Conservation (phyloP, 257 asterid genomes). For the Asclepias syriaca region DNA sequence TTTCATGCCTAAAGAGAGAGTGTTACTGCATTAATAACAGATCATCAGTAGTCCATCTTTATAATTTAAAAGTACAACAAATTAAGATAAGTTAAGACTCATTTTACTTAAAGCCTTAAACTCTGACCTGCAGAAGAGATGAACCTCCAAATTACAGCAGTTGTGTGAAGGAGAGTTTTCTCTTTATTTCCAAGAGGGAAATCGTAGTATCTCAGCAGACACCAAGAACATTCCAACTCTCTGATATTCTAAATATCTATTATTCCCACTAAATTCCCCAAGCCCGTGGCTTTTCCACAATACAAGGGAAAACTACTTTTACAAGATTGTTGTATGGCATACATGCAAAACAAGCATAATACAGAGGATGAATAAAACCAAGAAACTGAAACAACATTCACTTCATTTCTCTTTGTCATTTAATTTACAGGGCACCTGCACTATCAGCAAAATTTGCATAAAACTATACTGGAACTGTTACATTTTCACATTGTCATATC, state of each 20-base stretch:
- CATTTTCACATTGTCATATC: slow-evolving; percentile 12
- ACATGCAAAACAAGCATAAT: neutral
- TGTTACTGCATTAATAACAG: slow-evolving; percentile 27
- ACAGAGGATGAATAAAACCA: neutral
- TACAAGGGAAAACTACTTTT: neutral
- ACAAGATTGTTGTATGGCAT: neutral
- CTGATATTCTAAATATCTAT: neutral
- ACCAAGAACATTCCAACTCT: slow-evolving; percentile 7
- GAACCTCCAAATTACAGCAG: slow-evolving; percentile 45
- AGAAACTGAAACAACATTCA: neutral
- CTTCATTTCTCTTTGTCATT: neutral
- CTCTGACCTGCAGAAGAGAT: slow-evolving; percentile 51
- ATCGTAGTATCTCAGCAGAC: slow-evolving; percentile 28
- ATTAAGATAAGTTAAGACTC: slow-evolving; percentile 4
- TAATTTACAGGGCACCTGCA: slow-evolving; percentile 12
- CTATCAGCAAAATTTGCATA: slow-evolving; percentile 12
- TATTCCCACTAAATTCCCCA: slow-evolving; percentile 16
- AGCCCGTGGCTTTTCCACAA: too few relatives aligned
- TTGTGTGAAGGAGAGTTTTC: slow-evolving; percentile 18
- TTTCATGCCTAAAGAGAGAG: slow-evolving; percentile 19
- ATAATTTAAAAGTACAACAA: slow-evolving; percentile 4
- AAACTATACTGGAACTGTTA: slow-evolving; percentile 10
- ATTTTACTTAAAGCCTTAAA: slow-evolving; percentile 30
- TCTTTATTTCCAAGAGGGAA: slow-evolving; percentile 22
- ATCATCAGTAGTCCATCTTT: slow-evolving; percentile 22